Base-by-base conservation (phyloP, 2,329 filamentous ascomycete genomes). In the Fusarium oligoseptatum region DNA sequence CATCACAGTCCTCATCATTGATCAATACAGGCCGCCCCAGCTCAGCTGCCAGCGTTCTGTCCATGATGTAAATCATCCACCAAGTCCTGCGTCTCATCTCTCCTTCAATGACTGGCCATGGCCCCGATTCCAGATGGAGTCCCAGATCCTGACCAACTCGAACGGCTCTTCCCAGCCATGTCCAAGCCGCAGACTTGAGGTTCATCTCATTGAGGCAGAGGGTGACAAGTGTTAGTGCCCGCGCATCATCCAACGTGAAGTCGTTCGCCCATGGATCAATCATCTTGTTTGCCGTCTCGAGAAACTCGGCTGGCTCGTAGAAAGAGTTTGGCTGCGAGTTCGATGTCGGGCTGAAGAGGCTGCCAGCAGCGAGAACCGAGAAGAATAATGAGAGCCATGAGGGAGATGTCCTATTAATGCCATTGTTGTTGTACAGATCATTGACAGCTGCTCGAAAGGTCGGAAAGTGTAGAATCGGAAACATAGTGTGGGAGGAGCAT, bases 51-150 rank as follows among this genome's bases (percentile, higher is more conserved):
- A 97, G 85, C 29, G 94, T 89, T 72, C 95, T 91, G 84, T 99
- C 97, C 85, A 95, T 91, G 52, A 95, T 91, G 83, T 98, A 98
- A 66, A 98, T 90, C 15, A 94, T 91, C 95, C 97, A 99, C 96
- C 96, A 99, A 3, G 97, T 90, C 65, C 95, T 89, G 70, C 94
- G 91, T 64, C 95, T 91, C 91, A 96, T 95, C 82, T 98, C 96
- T 12, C 90, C 90, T 78, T 98, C 95, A 15, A 97, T 86, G 1
- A 91, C 87, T 3, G 93, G 89, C 88, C 92, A 95, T 1, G 92
- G 88, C 0, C 92, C 92, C 2, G 90, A 90, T 77, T 97, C 94
- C 8, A 90, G 86, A 78, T 98, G 92, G 11, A 98, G 86, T 0
- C 94, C 94, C 55, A 98, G 87, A 75, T 97, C 94, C 80, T 98